These are phyloP conservation scores for Blastocystis sp. DNA, from an alignment of 352 stramenopile genomes.

Conservation along the genomic window DNA sequence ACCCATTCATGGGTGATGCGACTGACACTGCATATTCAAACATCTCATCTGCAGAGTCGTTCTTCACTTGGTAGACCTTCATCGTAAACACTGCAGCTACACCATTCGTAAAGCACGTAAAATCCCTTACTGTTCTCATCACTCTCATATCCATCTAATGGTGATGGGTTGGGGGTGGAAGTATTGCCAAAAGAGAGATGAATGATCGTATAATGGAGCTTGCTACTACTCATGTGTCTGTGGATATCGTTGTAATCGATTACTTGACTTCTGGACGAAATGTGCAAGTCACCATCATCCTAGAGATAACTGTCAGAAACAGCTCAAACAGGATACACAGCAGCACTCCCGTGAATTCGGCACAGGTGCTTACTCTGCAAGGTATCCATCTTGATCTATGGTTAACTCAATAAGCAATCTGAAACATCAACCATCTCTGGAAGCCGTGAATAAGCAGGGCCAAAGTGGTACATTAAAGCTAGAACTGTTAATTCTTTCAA, in stretches of 20 bases:
- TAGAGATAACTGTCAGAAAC: neutral
- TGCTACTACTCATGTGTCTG: neutral
- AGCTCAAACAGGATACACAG: neutral
- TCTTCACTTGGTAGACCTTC: neutral
- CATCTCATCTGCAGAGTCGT: neutral
- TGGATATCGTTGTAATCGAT: neutral
- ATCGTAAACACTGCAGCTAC: neutral
- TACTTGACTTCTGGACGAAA: neutral
- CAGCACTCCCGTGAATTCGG: neutral
- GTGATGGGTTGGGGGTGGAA: neutral
- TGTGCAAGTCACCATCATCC: conserved; percentile 19
- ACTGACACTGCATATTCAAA: neutral
- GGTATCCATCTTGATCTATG: neutral
- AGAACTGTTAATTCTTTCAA: neutral
- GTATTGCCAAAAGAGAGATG: neutral
- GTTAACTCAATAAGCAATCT: neutral
- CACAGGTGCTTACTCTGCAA: neutral
- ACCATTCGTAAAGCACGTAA: neutral
- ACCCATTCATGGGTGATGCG: neutral
- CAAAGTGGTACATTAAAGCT: neutral
- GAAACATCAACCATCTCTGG: neutral
- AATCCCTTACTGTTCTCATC: neutral
- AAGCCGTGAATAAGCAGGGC: neutral
- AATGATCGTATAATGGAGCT: neutral
- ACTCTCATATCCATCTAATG: neutral